Base-by-base conservation (phyloP, 179 eudicot species). In the Amaranthus tricolor region DNA sequence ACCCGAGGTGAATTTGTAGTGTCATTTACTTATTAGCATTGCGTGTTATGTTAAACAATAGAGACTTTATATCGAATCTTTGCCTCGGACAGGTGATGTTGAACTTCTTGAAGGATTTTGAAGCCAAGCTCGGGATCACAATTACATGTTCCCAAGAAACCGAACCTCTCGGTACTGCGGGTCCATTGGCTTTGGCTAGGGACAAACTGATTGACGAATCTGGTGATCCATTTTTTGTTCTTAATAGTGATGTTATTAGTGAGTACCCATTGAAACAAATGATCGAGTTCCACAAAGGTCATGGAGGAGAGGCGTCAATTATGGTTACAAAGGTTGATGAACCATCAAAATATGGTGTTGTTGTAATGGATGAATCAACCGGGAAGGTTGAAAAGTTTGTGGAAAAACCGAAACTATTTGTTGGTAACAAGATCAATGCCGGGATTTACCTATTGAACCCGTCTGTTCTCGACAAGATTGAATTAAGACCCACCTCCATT, bases 281-380 rank as follows among this genome's bases (percentile, higher is more conserved):
- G 98, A 85, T 91, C 10, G 85, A 83, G 40, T 90, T 93, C 78
- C 98, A 93, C 85, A 93, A 87, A 81, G 80, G 86, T 72, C 97
- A 91, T 70, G 96, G 91, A 20, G 98, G 92, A 16, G 98, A 93
- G 77, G 97, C 98, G 74, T 93, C 98, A 51, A 88, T 93, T 49
- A 91, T 93, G 95, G 98, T 89, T 5, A 93, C 98, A 65, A 91
- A 91, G 96, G 93, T 87, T 81, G 97, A 90, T 51, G 99, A 95
- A 77, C 99, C 99, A 24, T 95, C 99, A 31, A 93, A 95, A 79
- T 95, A 93, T 31, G 99, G 99, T 48, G 99, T 95, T 51, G 97
- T 95, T 9, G 89, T 93, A 7, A 88, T 82, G 93, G 95, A 95
- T 68, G 97, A 93, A 87, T 75, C 95, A 40, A 87, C 95, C 2